Evolutionary conservation across 1,139 yeast genomes (phyloP).

Genomic region (Zygosaccharomyces sapae): DNA sequence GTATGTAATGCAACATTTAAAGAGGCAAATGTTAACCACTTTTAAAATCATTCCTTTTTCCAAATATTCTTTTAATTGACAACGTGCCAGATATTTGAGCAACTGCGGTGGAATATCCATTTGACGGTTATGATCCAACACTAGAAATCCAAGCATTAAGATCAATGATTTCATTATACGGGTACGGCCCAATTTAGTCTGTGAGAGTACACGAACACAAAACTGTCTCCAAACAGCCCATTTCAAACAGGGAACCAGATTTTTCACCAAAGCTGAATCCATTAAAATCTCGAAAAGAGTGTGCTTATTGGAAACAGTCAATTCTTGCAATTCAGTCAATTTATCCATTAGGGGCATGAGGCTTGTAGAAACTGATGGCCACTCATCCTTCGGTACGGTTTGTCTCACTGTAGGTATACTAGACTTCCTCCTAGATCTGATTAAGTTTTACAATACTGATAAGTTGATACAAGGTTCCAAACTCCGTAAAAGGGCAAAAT

Average conservation of each 20-base stretch:
- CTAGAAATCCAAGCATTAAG: slow-evolving; percentile 22
- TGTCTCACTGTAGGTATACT: neutral
- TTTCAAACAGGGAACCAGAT: slow-evolving; percentile 25
- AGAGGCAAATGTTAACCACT: slow-evolving; percentile 14
- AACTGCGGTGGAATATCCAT: slow-evolving; percentile 25
- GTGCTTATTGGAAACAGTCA: slow-evolving; percentile 16
- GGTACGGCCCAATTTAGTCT: slow-evolving; percentile 10
- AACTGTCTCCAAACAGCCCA: slow-evolving; percentile 32
- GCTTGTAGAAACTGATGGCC: slow-evolving; percentile 16
- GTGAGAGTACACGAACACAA: slow-evolving; percentile 14
- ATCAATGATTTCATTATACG: slow-evolving; percentile 21
- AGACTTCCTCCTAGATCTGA: slow-evolving; percentile 9
- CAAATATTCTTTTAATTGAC: slow-evolving; percentile 11
- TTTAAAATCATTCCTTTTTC: slow-evolving; percentile 4
- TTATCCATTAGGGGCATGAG: slow-evolving; percentile 26
- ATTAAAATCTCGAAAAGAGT: slow-evolving; percentile 21
- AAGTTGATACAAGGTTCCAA: slow-evolving; percentile 22
- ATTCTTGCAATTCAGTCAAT: slow-evolving; percentile 27
- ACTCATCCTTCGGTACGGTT: slow-evolving; percentile 9
- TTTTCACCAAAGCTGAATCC: slow-evolving; percentile 22
- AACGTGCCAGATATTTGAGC: slow-evolving; percentile 18
- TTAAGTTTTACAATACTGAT: slow-evolving; percentile 13
- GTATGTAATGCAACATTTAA: slow-evolving; percentile 18
- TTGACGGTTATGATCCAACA: slow-evolving; percentile 19
- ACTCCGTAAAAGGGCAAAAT: slow-evolving; percentile 19